Conservation (phyloP, 2,329 filamentous ascomycete genomes). For the Akanthomyces muscarius region DNA sequence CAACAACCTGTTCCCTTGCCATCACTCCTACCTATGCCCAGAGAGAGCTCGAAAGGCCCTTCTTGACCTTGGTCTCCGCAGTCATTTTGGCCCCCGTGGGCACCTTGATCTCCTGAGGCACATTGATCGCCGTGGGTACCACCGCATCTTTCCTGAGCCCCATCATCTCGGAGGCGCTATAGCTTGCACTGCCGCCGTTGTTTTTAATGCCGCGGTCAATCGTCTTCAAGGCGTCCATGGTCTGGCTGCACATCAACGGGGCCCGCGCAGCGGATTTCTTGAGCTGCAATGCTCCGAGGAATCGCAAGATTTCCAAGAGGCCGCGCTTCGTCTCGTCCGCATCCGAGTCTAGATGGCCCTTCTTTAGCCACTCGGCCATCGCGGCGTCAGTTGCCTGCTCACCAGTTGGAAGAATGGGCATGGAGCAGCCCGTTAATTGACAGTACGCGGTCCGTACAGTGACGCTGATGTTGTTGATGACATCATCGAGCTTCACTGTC, state of each 20-base stretch:
- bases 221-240: constrained; percentile 2
- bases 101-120: too few relatives aligned
- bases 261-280: constrained; percentile 18
- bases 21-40: constrained; percentile 1
- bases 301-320: constrained; percentile 22
- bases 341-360: constrained; percentile 25
- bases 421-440: background rate
- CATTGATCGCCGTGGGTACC: background rate
- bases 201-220: background rate
- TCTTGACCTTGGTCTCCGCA: background rate
- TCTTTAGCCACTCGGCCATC: constrained; percentile 25
- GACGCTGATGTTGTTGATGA: background rate
- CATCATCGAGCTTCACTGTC: background rate
- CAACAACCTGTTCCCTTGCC: background rate
- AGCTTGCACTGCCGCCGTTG: background rate
- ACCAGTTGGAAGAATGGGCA: constrained; percentile 3
- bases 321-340: constrained; percentile 24
- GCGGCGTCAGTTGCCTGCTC: constrained; percentile 21
- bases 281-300: constrained; percentile 23
- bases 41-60: background rate
- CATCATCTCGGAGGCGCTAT: constrained; percentile 12
- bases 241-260: background rate
- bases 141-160: background rate
- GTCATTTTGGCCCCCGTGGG: too few relatives aligned
- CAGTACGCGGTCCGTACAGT: background rate